Evolutionary conservation across 2,329 filamentous ascomycete species (phyloP), one percentile per base, ranked within the genome.

Genomic region (Aureobasidium subglaciale): DNA sequence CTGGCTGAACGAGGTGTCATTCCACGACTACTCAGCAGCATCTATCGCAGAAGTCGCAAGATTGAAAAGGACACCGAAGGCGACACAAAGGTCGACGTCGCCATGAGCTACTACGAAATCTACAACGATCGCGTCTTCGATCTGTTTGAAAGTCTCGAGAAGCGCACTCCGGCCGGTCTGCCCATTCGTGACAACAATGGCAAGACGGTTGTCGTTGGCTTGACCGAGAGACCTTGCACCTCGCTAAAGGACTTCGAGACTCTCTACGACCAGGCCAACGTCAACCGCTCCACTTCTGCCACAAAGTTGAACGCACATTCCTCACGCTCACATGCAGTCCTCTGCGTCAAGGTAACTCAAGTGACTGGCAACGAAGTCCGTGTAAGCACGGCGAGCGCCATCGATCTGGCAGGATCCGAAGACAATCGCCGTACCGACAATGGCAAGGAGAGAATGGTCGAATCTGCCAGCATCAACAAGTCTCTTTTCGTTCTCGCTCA

Each of bases 401-500:
- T 97, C 69, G 92, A 97, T 72, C 78, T 97, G 63, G 92, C 92
- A 56, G 92, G 92, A 37, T 96, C 91, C 1, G 93, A 97, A 71
- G 92, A 97, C 71, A 97, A 97, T 69, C 82, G 92, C 46, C 80
- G 92, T 48, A 97, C 92, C 0, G 92, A 96, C 52, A 97, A 97
- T 70, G 90, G 86, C 64, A 93, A 91, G 69, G 90, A 96, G 70
- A 81, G 92, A 24, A 77, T 97, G 68, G 82, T 96, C n/a, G 92
- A 97, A 71, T 96, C 90, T 35, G 90, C 92, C 0, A 92, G 89
- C 65, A 97, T 97, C 76, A 97, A 97, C 79, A 97, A 96, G 75
- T 95, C 89, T 60, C 78, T 97, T 6, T 97, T 97, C 65, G 91
- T 96, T 16, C 75, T 97, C 46, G 92, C 90, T 40, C 90, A 96